phyloP scores from a whole-genome alignment of 2,329 filamentous ascomycete species.

The Polychaeton citri region DNA sequence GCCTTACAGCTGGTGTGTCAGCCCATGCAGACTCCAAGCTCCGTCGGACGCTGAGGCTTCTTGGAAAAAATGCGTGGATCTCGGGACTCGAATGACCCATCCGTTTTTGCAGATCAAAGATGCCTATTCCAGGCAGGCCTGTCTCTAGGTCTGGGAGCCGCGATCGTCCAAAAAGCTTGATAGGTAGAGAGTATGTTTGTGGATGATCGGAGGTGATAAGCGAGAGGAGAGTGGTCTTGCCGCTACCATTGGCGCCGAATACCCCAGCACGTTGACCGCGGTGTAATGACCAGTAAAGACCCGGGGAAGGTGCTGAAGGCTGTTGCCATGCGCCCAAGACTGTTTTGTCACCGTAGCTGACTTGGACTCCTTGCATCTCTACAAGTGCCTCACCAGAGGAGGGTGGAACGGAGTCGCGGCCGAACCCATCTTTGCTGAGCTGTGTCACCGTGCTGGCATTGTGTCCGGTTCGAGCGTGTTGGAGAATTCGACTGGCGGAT shows the following conservation, averaged over 20 bases:
- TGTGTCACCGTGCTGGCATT: not conserved
- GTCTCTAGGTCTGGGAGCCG: conserved; percentile 53
- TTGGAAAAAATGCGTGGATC: conserved; percentile 85
- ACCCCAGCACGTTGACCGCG: conserved; percentile 82
- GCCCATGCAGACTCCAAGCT: conserved; percentile 80
- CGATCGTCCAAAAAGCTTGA: conserved; percentile 71
- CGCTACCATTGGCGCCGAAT: conserved; percentile 85
- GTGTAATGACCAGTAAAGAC: conserved; percentile 70
- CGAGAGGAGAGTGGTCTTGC: conserved; percentile 88
- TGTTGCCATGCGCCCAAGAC: conserved; percentile 71
- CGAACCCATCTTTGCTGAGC: conserved; percentile 19
- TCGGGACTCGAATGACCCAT: conserved; percentile 92
- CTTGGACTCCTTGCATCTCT: conserved; percentile 73
- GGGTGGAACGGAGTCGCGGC: conserved; percentile 10
- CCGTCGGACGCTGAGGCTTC: conserved; percentile 56
- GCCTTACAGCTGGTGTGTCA: conserved; percentile 65
- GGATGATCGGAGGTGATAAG: conserved; percentile 93
- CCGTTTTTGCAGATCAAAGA: conserved; percentile 82
- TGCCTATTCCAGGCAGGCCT: conserved; percentile 61
- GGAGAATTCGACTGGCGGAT: not conserved
- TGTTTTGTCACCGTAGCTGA: conserved; percentile 64
- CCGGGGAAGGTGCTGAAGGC: conserved; percentile 32
- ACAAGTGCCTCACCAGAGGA: conserved; percentile 55
- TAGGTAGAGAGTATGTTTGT: conserved; percentile 78
- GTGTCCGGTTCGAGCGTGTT: conserved; percentile 1